A percentile compares a stretch with the other conserved stretches of the same genome.
Conservation (phyloP, 164 flowering plant species). For the Litsea cubeba region DNA sequence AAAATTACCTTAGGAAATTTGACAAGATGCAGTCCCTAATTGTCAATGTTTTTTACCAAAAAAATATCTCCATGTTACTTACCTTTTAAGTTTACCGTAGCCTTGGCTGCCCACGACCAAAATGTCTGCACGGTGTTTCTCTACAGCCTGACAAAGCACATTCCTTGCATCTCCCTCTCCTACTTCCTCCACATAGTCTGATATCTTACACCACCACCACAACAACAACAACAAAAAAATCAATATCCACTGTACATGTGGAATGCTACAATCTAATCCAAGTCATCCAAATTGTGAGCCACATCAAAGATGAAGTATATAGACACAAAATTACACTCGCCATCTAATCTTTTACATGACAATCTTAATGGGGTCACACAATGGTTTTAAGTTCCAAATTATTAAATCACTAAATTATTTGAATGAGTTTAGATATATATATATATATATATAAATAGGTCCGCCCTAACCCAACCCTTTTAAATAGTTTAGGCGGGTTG, state of each 20-base stretch:
- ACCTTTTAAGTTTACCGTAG: constrained; percentile 65
- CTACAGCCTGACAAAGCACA: constrained; percentile 50
- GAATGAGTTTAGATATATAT: background rate
- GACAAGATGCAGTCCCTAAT: too few species aligned
- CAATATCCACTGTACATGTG: background rate
- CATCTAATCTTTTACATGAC: background rate
- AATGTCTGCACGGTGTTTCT: constrained; percentile 43
- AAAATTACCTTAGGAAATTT: too few species aligned
- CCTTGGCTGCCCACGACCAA: constrained; percentile 69
- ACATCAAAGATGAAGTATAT: too few species aligned
- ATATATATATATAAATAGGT: too few species aligned
- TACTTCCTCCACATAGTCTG: constrained; percentile 25
- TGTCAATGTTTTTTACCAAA: constrained; percentile 24
- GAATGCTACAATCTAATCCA: background rate
- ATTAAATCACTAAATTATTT: background rate
- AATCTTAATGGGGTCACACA: background rate
- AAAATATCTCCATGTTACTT: background rate
- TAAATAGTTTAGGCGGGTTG: too few species aligned
- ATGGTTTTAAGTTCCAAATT: background rate
- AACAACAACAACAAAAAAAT: background rate
- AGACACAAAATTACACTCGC: background rate
- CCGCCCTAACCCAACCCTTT: too few species aligned
- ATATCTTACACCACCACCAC: constrained; percentile 22
- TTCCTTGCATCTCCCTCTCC: constrained; percentile 60
- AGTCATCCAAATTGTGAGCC: too few species aligned